Evolutionary conservation across 2,329 filamentous ascomycete species (phyloP).

Genomic region (Penicillium sp.): DNA sequence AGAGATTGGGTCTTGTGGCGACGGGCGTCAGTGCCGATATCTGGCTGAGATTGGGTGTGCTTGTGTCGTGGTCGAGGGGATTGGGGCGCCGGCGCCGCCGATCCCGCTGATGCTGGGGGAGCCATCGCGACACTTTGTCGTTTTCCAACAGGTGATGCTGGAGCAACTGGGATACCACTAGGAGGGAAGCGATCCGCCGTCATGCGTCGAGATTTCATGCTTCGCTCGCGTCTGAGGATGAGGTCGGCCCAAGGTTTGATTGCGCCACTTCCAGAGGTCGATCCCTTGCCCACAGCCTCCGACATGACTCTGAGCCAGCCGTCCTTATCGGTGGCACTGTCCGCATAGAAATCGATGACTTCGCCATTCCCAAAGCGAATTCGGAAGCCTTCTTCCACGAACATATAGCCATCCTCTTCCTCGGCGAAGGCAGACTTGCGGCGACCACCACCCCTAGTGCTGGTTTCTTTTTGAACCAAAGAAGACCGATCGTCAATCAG

Average conservation of each 20-base stretch:
- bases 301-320: constrained; percentile 89
- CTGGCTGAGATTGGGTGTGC: constrained; percentile 46
- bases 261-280: constrained; percentile 45
- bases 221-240: constrained; percentile 56
- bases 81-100: constrained; percentile 35
- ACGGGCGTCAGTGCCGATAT: constrained; percentile 40
- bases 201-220: constrained; percentile 37
- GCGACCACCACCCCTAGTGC: constrained; percentile 74
- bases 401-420: constrained; percentile 99
- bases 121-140: constrained; percentile 26
- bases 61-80: constrained; percentile 42
- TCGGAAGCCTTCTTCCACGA: constrained; percentile 98
- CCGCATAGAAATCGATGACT: constrained; percentile 97
- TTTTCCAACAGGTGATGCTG: constrained; percentile 28
- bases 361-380: constrained; percentile 98
- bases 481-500: constrained; percentile 89
- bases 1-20: constrained; percentile 48
- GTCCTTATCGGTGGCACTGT: constrained; percentile 84
- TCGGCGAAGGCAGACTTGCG: constrained; percentile 95
- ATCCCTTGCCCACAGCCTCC: constrained; percentile 68
- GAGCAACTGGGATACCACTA: constrained; percentile 20
- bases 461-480: constrained; percentile 81
- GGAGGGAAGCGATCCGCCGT: constrained; percentile 31
- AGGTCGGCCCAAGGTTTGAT: constrained; percentile 66
- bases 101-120: constrained; percentile 28